Conservation (phyloP, 306 rosid species). For the Casuarina glauca region DNA sequence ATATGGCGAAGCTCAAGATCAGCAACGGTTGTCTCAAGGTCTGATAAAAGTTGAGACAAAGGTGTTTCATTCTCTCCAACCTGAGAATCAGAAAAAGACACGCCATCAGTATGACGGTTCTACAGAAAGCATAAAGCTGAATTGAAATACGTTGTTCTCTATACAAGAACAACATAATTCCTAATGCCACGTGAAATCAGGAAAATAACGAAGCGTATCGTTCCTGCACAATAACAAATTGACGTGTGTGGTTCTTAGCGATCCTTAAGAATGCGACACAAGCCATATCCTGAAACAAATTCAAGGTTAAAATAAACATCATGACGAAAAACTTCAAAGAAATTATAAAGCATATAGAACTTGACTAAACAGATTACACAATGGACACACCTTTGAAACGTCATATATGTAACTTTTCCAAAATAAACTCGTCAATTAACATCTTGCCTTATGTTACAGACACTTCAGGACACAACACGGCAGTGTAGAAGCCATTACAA, state of each 20-base stretch:
- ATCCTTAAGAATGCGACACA: slow-evolving; percentile 94
- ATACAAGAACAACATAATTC: not conserved
- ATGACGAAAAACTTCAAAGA: not conserved
- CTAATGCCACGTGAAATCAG: not conserved
- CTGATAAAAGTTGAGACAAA: slow-evolving; percentile 87
- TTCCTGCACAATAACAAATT: slow-evolving; percentile 90
- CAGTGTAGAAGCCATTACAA: not conserved
- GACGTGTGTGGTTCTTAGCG: slow-evolving; percentile 92
- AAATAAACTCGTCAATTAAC: not conserved
- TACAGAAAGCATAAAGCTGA: not conserved
- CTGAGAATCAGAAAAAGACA: slow-evolving; percentile 40
- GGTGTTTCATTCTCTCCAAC: slow-evolving; percentile 95
- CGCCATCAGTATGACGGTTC: not conserved
- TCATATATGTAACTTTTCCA: not conserved
- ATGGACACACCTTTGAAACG: not conserved
- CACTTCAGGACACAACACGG: not conserved
- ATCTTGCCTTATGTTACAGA: not conserved
- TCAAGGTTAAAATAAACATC: not conserved
- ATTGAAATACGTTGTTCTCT: not conserved
- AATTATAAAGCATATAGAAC: not conserved
- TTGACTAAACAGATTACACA: not conserved
- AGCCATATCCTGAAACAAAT: slow-evolving; percentile 86
- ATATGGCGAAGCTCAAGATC: slow-evolving; percentile 95
- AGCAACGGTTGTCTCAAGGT: slow-evolving; percentile 80
- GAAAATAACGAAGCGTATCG: not conserved